A percentile compares a stretch with the other conserved stretches of the same genome.
Evolutionary conservation across 2,329 filamentous ascomycete species (phyloP).

Genomic region (Fusarium nelsonii): DNA sequence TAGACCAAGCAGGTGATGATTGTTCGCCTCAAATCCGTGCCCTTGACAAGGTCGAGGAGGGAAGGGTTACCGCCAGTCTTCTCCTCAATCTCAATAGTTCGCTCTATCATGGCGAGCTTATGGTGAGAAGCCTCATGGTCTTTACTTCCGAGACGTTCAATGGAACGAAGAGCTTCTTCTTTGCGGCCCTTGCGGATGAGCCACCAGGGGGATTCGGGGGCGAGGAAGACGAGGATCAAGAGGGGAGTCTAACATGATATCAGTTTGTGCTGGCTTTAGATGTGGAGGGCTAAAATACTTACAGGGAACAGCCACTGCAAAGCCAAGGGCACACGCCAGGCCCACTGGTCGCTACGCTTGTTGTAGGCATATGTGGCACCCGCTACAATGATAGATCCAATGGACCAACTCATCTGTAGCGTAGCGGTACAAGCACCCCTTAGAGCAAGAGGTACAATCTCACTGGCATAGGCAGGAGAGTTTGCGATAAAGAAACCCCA

Average conservation of each 20-base stretch:
- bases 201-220: conserved; percentile 67
- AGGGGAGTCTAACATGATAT: conserved; percentile 57
- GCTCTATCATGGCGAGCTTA: conserved; percentile 68
- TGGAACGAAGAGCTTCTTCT: conserved; percentile 57
- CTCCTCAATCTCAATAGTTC: conserved; percentile 66
- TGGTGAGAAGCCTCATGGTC: conserved; percentile 44
- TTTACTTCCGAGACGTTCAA: conserved; percentile 60
- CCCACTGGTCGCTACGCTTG: background rate
- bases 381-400: conserved; percentile 71
- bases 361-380: conserved; percentile 67
- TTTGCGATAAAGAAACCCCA: conserved; percentile 75
- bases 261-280: background rate
- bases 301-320: conserved; percentile 69
- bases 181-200: conserved; percentile 61
- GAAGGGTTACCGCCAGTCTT: conserved; percentile 56
- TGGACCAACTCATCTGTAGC: conserved; percentile 73
- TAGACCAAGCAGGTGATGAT: conserved; percentile 69
- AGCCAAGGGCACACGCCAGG: conserved; percentile 62
- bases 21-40: conserved; percentile 66
- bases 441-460: conserved; percentile 69
- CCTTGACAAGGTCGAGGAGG: conserved; percentile 66
- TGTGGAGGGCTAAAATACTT: background rate
- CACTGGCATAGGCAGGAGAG: conserved; percentile 69
- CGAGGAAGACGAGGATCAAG: conserved; percentile 63
- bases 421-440: conserved; percentile 69